phyloP scores from a whole-genome alignment of 2,329 filamentous ascomycete genomes.

The Verticillium zaregamsianum region DNA sequence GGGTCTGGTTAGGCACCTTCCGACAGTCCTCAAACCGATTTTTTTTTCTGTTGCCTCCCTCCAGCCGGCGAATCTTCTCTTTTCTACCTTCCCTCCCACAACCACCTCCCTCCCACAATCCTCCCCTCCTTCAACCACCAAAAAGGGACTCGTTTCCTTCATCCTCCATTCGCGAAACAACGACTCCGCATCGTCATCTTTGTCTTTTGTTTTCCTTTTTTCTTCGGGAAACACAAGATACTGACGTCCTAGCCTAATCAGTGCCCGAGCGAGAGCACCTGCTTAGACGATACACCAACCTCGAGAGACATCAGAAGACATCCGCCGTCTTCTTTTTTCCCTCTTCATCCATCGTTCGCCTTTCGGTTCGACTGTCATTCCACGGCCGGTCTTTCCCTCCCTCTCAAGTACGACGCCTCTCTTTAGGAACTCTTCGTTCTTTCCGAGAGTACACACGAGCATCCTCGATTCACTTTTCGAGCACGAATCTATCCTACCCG shows the following conservation, averaged over 20 bases:
- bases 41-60: conserved; percentile 29
- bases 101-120: conserved; percentile 13
- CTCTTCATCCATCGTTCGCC: neutral
- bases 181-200: conserved; percentile 15
- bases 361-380: conserved; percentile 6
- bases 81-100: conserved; percentile 23
- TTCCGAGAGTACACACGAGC: conserved; percentile 22
- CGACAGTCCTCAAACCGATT: conserved; percentile 24
- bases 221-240: conserved; percentile 29
- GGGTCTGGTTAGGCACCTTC: conserved; percentile 24
- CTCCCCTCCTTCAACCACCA: conserved; percentile 19
- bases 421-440: conserved; percentile 9
- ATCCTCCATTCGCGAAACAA: conserved; percentile 12
- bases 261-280: conserved; percentile 12
- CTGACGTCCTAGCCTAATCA: conserved; percentile 10
- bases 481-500: neutral
- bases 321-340: conserved; percentile 20
- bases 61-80: conserved; percentile 13
- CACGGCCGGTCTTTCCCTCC: conserved; percentile 9
- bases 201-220: conserved; percentile 41
- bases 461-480: neutral
- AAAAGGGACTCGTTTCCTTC: conserved; percentile 21
- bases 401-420: conserved; percentile 2
- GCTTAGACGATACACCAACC: conserved; percentile 20
- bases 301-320: conserved; percentile 26